Evolutionary conservation across 129 eudicot species (phyloP), one percentile per base, ranked within the genome.

Genomic region (Erigeron canadensis): DNA sequence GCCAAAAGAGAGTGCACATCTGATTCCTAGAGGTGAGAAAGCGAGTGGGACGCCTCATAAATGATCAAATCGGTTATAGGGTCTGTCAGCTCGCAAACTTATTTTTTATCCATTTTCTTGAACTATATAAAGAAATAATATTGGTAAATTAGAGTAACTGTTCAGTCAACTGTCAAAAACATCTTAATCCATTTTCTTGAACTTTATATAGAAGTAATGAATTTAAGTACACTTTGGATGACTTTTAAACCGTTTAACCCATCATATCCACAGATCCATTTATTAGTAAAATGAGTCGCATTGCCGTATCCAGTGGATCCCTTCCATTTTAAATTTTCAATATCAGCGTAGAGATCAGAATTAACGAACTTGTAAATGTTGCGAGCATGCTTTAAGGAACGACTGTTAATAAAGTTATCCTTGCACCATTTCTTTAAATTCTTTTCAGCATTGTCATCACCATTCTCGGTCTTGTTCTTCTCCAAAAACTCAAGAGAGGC

Each of bases 371-470:
- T 89, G 90, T 89, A 89, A 75, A 89, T 81, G 41, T 92, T 95
- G 50, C 89, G 96, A 51, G 98, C 98, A 77, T 89, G 98, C 75
- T 81, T 84, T 74, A 92, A 50, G 21, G 98, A 92, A 69, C 98
- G 98, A 67, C 71, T 80, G 65, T 92, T 92, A 38, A 92, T 78
- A 73, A 83, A 92, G 70, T 92, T 92, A 23, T 92, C 94, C 70
- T 92, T 89, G 85, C 98, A 89, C 98, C 96, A 92, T 68, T 83
- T 92, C 59, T 89, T 80, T 66, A 89, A 72, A 57, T 85, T 89
- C 78, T 92, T 92, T 75, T 83, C 91, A 37, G 88, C 89, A 47
- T 92, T 92, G 40, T 83, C 95, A 9, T 80, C 69, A 61, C 82
- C 77, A 77, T 76, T 81, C 16, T 81, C 83, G 10, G 69, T 70